Percentiles rank a stretch among this genome's conserved stretches.
These are phyloP conservation scores for Chytriomyces sp. DNA, from an alignment of 192 early-diverging fungal species.

Conservation along the genomic window DNA sequence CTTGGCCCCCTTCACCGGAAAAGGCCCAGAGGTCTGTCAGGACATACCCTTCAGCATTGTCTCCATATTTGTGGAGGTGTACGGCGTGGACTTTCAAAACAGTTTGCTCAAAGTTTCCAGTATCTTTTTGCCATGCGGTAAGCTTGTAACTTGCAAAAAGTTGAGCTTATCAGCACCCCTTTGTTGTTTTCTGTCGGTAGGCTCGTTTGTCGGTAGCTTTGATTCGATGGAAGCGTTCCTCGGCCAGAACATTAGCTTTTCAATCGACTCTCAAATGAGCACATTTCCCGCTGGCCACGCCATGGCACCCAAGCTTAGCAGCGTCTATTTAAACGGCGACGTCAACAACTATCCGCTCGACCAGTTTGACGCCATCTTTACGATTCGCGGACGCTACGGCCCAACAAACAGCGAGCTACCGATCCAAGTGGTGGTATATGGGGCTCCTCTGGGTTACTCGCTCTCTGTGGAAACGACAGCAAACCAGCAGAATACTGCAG, in stretches of 20 bases:
- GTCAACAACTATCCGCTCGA: constrained; percentile 17
- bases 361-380: background rate
- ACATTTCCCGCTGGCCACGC: background rate
- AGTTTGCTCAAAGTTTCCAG: background rate
- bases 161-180: background rate
- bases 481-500: constrained; percentile 5
- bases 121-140: background rate
- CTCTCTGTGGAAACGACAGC: background rate
- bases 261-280: background rate
- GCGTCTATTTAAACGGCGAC: background rate
- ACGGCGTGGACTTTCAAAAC: background rate
- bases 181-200: background rate
- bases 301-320: background rate
- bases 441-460: background rate
- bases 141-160: background rate
- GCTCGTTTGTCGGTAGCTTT: background rate
- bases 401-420: background rate
- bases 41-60: background rate
- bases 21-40: background rate
- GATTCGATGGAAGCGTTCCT: background rate
- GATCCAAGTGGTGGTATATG: background rate
- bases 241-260: background rate
- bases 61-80: background rate
- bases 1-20: background rate
- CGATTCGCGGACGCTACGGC: constrained; percentile 2